phyloP scores from a whole-genome alignment of 2,329 filamentous ascomycete species.

The Pseudopyrenochaeta lycopersici region DNA sequence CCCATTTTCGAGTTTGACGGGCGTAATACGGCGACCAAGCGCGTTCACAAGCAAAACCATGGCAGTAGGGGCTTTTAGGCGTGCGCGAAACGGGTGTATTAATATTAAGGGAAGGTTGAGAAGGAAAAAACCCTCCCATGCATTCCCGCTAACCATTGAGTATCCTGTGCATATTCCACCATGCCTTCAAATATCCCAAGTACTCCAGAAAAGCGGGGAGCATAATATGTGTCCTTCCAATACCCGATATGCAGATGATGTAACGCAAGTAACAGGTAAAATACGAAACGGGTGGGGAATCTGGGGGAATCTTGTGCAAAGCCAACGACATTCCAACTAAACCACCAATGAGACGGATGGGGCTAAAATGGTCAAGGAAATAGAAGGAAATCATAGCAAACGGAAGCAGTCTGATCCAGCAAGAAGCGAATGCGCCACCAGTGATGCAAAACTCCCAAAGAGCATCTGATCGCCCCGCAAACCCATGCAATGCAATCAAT shows the following conservation, averaged over 20 bases:
- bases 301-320: constrained; percentile 42
- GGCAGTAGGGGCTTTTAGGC: background rate
- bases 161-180: constrained; percentile 12
- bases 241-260: constrained; percentile 26
- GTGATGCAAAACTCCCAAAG: constrained; percentile 30
- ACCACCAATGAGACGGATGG: constrained; percentile 31
- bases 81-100: constrained; percentile 27
- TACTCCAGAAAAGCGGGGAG: constrained; percentile 1
- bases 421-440: constrained; percentile 24
- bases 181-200: constrained; percentile 1
- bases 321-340: constrained; percentile 15
- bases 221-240: constrained; percentile 5
- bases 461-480: constrained; percentile 27
- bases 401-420: constrained; percentile 22
- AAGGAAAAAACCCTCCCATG: constrained; percentile 20
- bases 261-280: constrained; percentile 16
- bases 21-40: no score
- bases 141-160: constrained; percentile 19
- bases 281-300: constrained; percentile 23
- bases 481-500: constrained; percentile 42
- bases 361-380: constrained; percentile 21
- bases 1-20: background rate
- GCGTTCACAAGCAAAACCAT: no score
- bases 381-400: constrained; percentile 11
- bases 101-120: constrained; percentile 35